Evolutionary conservation across 2,329 filamentous ascomycete species (phyloP).

Genomic region (Fusarium sp.): DNA sequence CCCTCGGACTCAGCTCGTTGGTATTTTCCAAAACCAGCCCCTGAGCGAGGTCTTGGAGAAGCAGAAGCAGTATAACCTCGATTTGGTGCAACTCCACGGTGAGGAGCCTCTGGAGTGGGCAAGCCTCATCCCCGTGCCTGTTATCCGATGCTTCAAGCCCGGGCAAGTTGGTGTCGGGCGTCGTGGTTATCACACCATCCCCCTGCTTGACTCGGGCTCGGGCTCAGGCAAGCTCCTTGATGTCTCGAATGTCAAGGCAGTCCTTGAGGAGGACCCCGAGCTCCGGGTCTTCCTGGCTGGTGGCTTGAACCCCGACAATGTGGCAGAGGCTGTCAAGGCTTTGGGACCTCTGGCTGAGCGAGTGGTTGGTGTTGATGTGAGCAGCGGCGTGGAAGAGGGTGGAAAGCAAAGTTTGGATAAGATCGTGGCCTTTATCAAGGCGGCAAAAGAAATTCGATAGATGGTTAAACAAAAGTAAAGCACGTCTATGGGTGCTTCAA

Average conservation of each 20-base stretch:
- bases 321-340: conserved; percentile 72
- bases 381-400: conserved; percentile 89
- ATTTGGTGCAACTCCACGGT: conserved; percentile 94
- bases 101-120: conserved; percentile 95
- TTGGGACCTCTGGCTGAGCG: conserved; percentile 71
- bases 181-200: conserved; percentile 84
- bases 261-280: conserved; percentile 76
- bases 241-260: conserved; percentile 73
- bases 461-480: conserved; percentile 20
- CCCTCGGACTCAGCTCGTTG: conserved; percentile 81
- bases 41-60: conserved; percentile 84
- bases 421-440: conserved; percentile 83
- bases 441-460: conserved; percentile 73
- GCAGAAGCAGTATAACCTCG: conserved; percentile 80
- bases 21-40: conserved; percentile 94
- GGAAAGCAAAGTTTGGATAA: conserved; percentile 84
- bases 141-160: conserved; percentile 87
- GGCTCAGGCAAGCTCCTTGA: conserved; percentile 87
- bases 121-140: conserved; percentile 87
- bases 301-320: conserved; percentile 84
- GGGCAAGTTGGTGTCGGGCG: conserved; percentile 77
- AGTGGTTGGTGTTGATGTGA: conserved; percentile 89
- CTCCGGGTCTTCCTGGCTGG: conserved; percentile 86
- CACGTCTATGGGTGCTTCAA: not conserved
- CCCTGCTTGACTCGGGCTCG: conserved; percentile 87